Conservation (phyloP, 2,329 filamentous ascomycete genomes). For the Colletotrichum noveboracense region DNA sequence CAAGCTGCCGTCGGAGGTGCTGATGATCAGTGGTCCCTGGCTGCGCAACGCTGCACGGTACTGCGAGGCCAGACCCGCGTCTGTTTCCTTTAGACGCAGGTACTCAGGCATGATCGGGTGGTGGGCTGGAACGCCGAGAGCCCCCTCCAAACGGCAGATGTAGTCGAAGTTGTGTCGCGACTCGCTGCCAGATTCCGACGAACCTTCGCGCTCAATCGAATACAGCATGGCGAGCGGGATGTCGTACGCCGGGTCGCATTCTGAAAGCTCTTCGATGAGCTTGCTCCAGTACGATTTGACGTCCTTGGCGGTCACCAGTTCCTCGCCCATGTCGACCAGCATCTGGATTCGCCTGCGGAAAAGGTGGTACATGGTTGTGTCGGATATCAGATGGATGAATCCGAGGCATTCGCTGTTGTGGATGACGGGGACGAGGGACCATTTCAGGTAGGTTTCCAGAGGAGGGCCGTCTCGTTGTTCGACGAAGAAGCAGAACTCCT, state of each 20-base stretch:
- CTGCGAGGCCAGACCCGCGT: constrained; percentile 41
- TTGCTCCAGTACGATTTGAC: constrained; percentile 54
- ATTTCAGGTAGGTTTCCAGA: constrained; percentile 54
- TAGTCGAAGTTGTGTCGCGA: constrained; percentile 34
- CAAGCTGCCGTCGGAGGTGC: constrained; percentile 56
- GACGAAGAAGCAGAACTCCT: constrained; percentile 52
- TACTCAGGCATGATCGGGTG: constrained; percentile 46
- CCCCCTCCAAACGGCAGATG: constrained; percentile 48
- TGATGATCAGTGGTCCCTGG: constrained; percentile 44
- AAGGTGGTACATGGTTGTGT: constrained; percentile 51
- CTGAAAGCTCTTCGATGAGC: constrained; percentile 47
- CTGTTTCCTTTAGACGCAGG: constrained; percentile 40
- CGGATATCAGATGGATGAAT: constrained; percentile 52
- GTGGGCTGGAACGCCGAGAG: constrained; percentile 47
- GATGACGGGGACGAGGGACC: constrained; percentile 51
- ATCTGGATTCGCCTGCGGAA: constrained; percentile 56
- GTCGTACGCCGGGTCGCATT: constrained; percentile 50
- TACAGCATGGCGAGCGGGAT: constrained; percentile 58
- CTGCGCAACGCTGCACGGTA: constrained; percentile 44
- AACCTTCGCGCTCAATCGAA: constrained; percentile 47
- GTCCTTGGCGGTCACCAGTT: constrained; percentile 45
- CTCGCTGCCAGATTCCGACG: constrained; percentile 28
- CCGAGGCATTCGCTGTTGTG: constrained; percentile 47
- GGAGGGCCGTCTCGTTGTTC: constrained; percentile 43
- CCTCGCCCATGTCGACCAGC: constrained; percentile 53